Conservation (phyloP, 1,284 basidiomycete species). For the Apiotrichum gracile region DNA sequence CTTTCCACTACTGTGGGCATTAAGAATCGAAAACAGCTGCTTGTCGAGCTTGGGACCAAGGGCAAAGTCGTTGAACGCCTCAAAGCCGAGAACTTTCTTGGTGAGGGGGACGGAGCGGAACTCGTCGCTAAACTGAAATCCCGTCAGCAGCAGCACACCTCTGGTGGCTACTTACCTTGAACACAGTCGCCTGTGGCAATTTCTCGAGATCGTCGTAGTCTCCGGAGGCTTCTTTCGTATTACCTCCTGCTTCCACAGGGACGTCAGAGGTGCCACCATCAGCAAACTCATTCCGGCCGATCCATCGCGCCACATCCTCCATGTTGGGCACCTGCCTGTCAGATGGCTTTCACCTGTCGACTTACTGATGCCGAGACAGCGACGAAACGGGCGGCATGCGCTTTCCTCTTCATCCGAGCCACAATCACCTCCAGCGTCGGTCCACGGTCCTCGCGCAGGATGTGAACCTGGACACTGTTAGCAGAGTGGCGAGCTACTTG, state of each 20-base stretch:
- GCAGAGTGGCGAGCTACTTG: not conserved
- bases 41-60: slow-evolving; percentile 69
- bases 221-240: not conserved
- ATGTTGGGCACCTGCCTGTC: slow-evolving; percentile 64
- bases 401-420: slow-evolving; percentile 67
- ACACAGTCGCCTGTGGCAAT: slow-evolving; percentile 58
- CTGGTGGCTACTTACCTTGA: slow-evolving; percentile 56
- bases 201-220: slow-evolving; percentile 7
- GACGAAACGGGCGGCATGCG: slow-evolving; percentile 65
- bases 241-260: not conserved
- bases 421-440: slow-evolving; percentile 89
- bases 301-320: slow-evolving; percentile 81
- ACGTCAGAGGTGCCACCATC: not conserved
- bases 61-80: slow-evolving; percentile 67
- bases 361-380: slow-evolving; percentile 82
- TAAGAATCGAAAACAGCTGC: slow-evolving; percentile 64
- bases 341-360: not conserved
- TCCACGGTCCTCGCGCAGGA: slow-evolving; percentile 80
- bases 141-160: not conserved
- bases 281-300: slow-evolving; percentile 49
- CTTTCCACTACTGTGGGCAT: slow-evolving; percentile 64
- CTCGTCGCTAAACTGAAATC: slow-evolving; percentile 80
- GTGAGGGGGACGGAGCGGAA: slow-evolving; percentile 78
- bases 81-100: slow-evolving; percentile 61
- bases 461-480: slow-evolving; percentile 65